Conservation (phyloP, 2,329 filamentous ascomycete genomes). For the Lachnellula suecica region DNA sequence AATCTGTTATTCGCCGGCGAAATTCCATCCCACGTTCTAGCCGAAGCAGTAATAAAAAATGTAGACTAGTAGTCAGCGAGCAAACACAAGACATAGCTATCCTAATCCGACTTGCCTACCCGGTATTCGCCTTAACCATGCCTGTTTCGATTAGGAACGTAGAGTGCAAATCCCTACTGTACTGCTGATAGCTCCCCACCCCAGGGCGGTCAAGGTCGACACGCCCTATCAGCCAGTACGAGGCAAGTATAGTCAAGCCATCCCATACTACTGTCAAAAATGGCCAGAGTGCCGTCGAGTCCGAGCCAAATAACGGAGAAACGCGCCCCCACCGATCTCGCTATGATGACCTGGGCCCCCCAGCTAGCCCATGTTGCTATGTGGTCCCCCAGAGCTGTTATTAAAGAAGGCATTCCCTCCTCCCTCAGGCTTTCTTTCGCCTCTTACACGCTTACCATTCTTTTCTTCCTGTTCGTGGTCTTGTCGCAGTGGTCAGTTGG, state of each 20-base stretch:
- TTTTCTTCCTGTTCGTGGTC: too few species aligned
- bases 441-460: too few species aligned
- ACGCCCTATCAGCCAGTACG: background rate
- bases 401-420: conserved; percentile 2
- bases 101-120: background rate
- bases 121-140: background rate
- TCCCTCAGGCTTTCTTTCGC: too few species aligned
- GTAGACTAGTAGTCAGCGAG: background rate
- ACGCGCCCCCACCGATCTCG: conserved; percentile 8
- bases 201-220: background rate
- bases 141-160: background rate
- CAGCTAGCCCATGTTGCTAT: conserved; percentile 6
- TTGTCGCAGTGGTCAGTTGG: too few species aligned
- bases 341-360: conserved; percentile 1
- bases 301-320: conserved; percentile 15
- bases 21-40: background rate
- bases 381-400: conserved; percentile 1
- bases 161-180: background rate
- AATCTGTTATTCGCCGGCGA: background rate
- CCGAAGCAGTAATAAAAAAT: background rate
- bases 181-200: too few species aligned
- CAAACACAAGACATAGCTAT: background rate
- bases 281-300: conserved; percentile 8
- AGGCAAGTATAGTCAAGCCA: background rate
- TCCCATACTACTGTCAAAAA: background rate